Evolutionary conservation across 306 rosid species (phyloP).

Genomic region (Betula pendula): DNA sequence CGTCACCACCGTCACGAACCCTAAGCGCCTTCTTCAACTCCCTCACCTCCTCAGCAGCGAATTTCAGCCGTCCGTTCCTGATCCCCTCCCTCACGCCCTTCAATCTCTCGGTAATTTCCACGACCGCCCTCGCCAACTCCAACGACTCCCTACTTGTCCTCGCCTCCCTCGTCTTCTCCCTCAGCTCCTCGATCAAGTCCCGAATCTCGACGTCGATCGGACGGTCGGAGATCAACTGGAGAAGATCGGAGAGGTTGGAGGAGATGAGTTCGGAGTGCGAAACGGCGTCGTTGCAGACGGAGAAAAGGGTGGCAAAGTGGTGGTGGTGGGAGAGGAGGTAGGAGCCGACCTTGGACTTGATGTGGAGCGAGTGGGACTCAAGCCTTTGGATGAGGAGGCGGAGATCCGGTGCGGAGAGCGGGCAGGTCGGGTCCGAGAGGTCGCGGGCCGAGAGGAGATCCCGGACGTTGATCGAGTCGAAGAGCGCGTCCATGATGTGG

Average conservation of each 20-base stretch:
- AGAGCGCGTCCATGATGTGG: conserved; percentile 66
- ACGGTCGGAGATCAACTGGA: conserved; percentile 48
- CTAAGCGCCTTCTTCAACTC: conserved; percentile 61
- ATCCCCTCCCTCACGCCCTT: conserved; percentile 59
- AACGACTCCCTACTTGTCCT: conserved; percentile 63
- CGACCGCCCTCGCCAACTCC: conserved; percentile 56
- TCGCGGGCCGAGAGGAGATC: conserved; percentile 86
- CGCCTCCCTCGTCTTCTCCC: conserved; percentile 49
- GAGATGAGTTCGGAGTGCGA: conserved; percentile 52
- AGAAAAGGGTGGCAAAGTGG: conserved; percentile 68
- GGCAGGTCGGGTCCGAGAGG: conserved; percentile 76
- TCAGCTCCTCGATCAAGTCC: conserved; percentile 59
- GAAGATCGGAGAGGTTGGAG: conserved; percentile 40
- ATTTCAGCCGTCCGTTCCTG: conserved; percentile 58
- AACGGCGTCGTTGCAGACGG: conserved; percentile 73
- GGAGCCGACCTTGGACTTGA: conserved; percentile 71
- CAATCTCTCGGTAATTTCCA: conserved; percentile 46
- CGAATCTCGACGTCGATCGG: conserved; percentile 57
- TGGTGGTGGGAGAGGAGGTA: conserved; percentile 71
- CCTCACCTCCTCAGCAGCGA: conserved; percentile 68
- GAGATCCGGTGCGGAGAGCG: conserved; percentile 95
- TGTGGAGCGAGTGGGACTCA: conserved; percentile 86
- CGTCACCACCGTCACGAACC: conserved; percentile 31
- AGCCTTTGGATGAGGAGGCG: conserved; percentile 90
- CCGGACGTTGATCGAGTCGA: conserved; percentile 69